These are phyloP conservation scores for Apiotrichum gamsii DNA, from an alignment of 1,284 basidiomycete species.

Conservation along the genomic window DNA sequence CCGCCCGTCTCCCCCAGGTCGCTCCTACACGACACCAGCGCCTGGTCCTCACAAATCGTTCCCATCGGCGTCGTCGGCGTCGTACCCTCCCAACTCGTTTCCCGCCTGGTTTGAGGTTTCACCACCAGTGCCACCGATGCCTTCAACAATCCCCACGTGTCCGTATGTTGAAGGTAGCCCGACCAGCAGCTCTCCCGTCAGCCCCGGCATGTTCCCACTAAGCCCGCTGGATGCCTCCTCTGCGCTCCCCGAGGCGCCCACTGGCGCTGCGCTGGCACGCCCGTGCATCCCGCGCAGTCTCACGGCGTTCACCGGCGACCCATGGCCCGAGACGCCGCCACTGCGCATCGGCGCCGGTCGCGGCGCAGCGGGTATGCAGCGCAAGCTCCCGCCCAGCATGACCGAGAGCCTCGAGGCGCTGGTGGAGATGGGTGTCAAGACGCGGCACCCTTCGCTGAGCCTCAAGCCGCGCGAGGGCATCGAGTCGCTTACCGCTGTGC, in stretches of 20 bases:
- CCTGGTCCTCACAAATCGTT: too few species aligned
- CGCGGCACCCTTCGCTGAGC: not conserved
- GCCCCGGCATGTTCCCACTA: too few species aligned
- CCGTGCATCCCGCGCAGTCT: not conserved
- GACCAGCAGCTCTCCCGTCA: too few species aligned
- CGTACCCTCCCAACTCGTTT: too few species aligned
- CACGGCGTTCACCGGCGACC: not conserved
- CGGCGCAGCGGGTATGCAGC: conserved; percentile 10
- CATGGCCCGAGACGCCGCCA: not conserved
- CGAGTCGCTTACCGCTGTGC: too few species aligned
- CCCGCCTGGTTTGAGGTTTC: too few species aligned
- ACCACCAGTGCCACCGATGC: too few species aligned
- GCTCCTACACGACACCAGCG: too few species aligned
- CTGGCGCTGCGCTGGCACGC: not conserved
- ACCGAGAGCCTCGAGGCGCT: conserved; percentile 33
- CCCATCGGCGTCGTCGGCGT: too few species aligned
- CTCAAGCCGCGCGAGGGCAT: conserved; percentile 2
- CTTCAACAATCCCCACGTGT: too few species aligned
- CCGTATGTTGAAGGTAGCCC: too few species aligned
- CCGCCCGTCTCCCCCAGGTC: not conserved
- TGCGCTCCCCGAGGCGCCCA: conserved; percentile 9
- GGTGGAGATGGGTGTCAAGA: conserved; percentile 1
- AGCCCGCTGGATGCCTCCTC: too few species aligned
- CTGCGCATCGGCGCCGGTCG: not conserved
- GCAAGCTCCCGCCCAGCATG: conserved; percentile 28